These are phyloP conservation scores for Cylindrotheca closterium DNA, from an alignment of 108 stramenopile species.

Conservation along the genomic window DNA sequence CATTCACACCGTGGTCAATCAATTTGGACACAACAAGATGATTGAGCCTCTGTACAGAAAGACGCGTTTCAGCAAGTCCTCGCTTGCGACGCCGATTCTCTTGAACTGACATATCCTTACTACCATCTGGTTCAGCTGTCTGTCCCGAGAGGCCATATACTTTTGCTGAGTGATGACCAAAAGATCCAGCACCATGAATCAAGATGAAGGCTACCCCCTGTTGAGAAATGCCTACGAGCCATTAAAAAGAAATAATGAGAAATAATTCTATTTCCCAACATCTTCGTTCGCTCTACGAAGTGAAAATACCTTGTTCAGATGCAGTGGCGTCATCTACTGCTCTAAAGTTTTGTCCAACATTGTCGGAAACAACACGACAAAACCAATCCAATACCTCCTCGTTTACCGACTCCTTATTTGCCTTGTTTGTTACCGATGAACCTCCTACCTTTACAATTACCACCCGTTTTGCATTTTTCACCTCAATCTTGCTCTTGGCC, in stretches of 20 bases:
- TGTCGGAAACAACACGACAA: slow-evolving; percentile 35
- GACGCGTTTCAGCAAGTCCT: slow-evolving; percentile 53
- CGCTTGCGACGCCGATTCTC: slow-evolving; percentile 12
- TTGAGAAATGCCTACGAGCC: too few species aligned
- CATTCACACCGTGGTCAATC: slow-evolving; percentile 52
- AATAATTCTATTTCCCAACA: too few species aligned
- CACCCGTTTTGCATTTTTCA: slow-evolving; percentile 26
- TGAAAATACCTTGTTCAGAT: not conserved
- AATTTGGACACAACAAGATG: slow-evolving; percentile 42
- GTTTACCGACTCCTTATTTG: slow-evolving; percentile 53
- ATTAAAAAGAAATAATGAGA: too few species aligned
- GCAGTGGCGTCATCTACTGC: not conserved
- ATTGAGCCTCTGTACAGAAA: slow-evolving; percentile 75
- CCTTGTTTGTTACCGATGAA: slow-evolving; percentile 78
- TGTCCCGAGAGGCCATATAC: slow-evolving; percentile 61
- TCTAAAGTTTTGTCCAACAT: slow-evolving; percentile 8
- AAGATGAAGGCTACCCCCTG: slow-evolving; percentile 38
- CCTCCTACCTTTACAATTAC: slow-evolving; percentile 77
- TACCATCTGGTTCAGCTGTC: slow-evolving; percentile 25
- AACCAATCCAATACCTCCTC: slow-evolving; percentile 59
- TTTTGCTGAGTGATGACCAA: slow-evolving; percentile 77
- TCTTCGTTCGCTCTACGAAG: too few species aligned
- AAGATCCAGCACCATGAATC: slow-evolving; percentile 82
- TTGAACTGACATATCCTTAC: not conserved
- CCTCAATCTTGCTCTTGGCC: not conserved